These are phyloP conservation scores for Thraustochytrium sp. DNA, from an alignment of 352 stramenopile species.

Conservation along the genomic window DNA sequence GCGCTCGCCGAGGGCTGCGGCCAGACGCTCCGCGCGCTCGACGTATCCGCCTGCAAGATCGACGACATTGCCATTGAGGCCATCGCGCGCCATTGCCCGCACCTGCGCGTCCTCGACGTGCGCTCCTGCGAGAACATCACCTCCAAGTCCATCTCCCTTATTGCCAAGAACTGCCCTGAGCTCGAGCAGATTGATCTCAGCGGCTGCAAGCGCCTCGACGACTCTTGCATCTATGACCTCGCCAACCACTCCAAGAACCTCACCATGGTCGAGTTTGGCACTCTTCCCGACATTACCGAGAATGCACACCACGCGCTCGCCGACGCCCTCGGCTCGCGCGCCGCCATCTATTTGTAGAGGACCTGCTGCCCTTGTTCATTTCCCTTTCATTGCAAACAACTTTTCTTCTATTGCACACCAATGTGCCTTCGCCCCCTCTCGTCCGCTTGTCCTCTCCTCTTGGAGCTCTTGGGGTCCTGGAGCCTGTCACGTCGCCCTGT, in stretches of 20 bases:
- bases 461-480: too few relatives aligned
- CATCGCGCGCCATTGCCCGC: neutral
- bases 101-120: slow-evolving; percentile 20
- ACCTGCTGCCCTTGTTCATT: too few relatives aligned
- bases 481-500: too few relatives aligned
- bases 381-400: neutral
- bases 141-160: slow-evolving; percentile 5
- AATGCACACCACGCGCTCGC: neutral
- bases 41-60: slow-evolving; percentile 39
- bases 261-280: slow-evolving; percentile 4
- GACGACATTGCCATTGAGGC: neutral
- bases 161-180: neutral
- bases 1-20: neutral
- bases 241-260: slow-evolving; percentile 39
- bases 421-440: too few relatives aligned
- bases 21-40: neutral
- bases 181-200: slow-evolving; percentile 42
- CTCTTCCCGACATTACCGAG: neutral
- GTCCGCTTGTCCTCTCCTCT: too few relatives aligned
- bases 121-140: slow-evolving; percentile 20
- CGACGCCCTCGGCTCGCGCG: neutral
- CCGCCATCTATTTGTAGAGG: neutral
- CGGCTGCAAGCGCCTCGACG: slow-evolving; percentile 3
- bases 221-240: neutral
- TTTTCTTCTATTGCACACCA: too few relatives aligned